Base-by-base conservation (phyloP, 768 basidiomycete genomes). In the Lentinula guzmanii region DNA sequence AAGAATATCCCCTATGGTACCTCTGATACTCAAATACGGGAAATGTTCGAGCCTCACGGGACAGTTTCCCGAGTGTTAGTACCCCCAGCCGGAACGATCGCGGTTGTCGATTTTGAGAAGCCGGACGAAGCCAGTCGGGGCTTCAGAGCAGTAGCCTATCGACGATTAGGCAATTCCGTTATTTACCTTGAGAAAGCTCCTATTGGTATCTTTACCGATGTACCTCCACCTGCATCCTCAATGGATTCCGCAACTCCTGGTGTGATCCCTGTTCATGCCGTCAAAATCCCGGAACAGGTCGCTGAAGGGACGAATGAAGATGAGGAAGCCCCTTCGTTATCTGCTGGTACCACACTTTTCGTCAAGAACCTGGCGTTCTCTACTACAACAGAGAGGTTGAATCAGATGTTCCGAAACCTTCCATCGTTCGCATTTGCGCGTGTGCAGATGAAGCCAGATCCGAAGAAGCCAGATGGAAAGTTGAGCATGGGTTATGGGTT, bases 401-500 rank as follows among this genome's bases (percentile, higher is more conserved):
- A 75, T 4, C 78, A 84, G 51, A 79, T 90, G 37, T 91, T 96
- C 70, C 79, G 84, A 35, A 79, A 86, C 62, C 77, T 98, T 0
- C 87, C 91, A 2, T 86, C 83, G 7, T 97, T 93, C 72, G 77
- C 83, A 0, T 98, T 95, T 69, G 91, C 94, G 21, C 87, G 91
- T 15, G 83, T 98, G 5, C 93, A 98, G 71, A 95, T 86, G 39
- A 98, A 97, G 71, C 85, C 89, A 0, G 91, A 96, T 72, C 88
- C 93, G 0, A 91, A 91, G 68, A 79, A 83, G 8, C 82, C 85
- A 2, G 71, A 79, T 0, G 79, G 80, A 9, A 79, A 84, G 53
- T 75, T 97, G 54, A 94, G 91, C 70, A 96, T 95, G 93, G 96
- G 96, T 0, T 98, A 95, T 70, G 97, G 96, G 0, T 99, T 99